A percentile compares a stretch with the other conserved stretches of the same genome.
phyloP scores from a whole-genome alignment of 768 basidiomycete species.

The Lactarius akahatsu region DNA sequence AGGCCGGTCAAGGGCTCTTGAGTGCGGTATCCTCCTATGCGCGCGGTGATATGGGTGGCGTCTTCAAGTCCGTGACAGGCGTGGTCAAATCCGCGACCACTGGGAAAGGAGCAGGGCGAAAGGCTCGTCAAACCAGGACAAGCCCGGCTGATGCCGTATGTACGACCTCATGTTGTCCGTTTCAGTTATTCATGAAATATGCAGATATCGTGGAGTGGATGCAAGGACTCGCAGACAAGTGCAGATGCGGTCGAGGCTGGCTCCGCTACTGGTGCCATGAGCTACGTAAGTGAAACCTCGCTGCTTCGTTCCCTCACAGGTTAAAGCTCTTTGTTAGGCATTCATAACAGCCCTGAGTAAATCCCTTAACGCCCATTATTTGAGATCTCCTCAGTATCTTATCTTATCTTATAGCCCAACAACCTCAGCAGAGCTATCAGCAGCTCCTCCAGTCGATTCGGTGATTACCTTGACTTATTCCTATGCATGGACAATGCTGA shows the following conservation, averaged over 20 bases:
- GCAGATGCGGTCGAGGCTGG: conserved; percentile 77
- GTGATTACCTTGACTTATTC: conserved; percentile 34
- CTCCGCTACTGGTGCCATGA: conserved; percentile 77
- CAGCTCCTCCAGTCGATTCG: conserved; percentile 59
- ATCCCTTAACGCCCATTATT: conserved; percentile 27
- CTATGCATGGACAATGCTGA: neutral
- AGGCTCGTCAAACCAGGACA: conserved; percentile 55
- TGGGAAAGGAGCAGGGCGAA: conserved; percentile 57
- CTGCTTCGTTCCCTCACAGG: too few relatives aligned
- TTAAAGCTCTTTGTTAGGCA: conserved; percentile 39
- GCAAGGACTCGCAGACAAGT: conserved; percentile 82
- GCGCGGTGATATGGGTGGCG: conserved; percentile 75
- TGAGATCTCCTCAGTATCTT: neutral
- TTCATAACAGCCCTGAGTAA: conserved; percentile 61
- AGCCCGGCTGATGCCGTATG: conserved; percentile 88
- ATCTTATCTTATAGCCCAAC: conserved; percentile 37
- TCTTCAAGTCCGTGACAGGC: conserved; percentile 69
- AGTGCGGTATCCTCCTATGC: conserved; percentile 75
- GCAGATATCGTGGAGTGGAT: conserved; percentile 83
- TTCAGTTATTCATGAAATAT: conserved; percentile 3
- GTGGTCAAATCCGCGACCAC: conserved; percentile 76
- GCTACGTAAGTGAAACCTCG: conserved; percentile 51
- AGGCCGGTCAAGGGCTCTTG: conserved; percentile 86
- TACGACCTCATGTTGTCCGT: conserved; percentile 27
- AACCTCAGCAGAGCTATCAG: conserved; percentile 62